Conservation (phyloP, 2,329 filamentous ascomycete genomes). For the Seiridium unicorne region DNA sequence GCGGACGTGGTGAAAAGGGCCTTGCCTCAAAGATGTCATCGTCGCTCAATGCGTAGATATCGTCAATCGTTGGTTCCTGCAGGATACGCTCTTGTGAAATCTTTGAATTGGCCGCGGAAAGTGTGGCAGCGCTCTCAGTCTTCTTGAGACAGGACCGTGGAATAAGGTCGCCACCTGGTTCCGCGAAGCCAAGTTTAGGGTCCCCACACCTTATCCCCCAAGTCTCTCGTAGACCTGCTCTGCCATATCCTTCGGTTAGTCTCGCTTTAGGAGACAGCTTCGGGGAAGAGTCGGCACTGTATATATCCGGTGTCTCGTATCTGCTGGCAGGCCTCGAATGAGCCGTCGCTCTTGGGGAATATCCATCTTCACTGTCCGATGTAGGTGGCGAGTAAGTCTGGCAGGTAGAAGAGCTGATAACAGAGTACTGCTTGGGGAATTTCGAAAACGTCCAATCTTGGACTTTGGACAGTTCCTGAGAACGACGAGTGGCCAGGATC, state of each 20-base stretch:
- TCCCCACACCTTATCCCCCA: constrained; percentile 22
- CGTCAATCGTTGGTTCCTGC: constrained; percentile 49
- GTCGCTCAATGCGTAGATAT: constrained; percentile 54
- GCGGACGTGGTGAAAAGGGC: constrained; percentile 21
- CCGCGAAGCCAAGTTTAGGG: constrained; percentile 4
- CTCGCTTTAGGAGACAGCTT: neutral
- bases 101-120: constrained; percentile 22
- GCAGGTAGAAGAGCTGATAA: constrained; percentile 6
- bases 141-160: constrained; percentile 18
- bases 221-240: constrained; percentile 17
- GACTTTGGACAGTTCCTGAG: neutral
- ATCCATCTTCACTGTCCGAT: constrained; percentile 18
- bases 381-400: constrained; percentile 16
- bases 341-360: constrained; percentile 1
- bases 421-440: constrained; percentile 13
- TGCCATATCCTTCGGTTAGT: neutral
- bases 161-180: constrained; percentile 7
- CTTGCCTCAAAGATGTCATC: constrained; percentile 54
- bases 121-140: constrained; percentile 22
- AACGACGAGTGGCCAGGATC: neutral
- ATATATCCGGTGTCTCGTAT: neutral
- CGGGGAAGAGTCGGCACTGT: neutral
- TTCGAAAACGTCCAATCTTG: constrained; percentile 12
- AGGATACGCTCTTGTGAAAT: constrained; percentile 34
- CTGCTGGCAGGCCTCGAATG: constrained; percentile 16